Base-by-base conservation (phyloP, 768 basidiomycete species). In the Pholiota molesta region DNA sequence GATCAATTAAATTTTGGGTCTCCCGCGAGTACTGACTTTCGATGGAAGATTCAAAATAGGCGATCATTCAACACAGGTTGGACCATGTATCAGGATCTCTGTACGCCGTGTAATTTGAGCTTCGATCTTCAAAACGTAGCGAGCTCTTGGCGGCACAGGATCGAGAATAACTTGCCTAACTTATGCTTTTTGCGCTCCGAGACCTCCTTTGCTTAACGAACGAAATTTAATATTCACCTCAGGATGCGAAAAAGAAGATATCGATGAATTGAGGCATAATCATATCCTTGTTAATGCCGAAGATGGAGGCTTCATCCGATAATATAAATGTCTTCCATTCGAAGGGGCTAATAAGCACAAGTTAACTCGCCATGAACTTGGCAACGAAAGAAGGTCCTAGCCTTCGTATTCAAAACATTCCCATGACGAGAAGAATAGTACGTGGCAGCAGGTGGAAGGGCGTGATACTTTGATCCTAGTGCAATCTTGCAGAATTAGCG, bases 241-340 rank as follows among this genome's bases (percentile, higher is more conserved):
- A 21, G 40, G 17, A 39, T 28, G 37, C 29, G 33, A 26, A 54
- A 23, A 54, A 54, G 33, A 37, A 37, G 19, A 35, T 17, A 19
- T 52, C 29, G 52, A 52, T 52, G 29, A 31, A n/a, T 52, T 31
- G 51, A 13, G 14, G 51, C 17, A 53, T 56, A 56, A 28, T 17
- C 37, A 40, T 19, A 33, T 5, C 26, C 53, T 23, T 14, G 5
- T 55, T 44, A 55, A 40, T 6, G n/a, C 55, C 39, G 40, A 42
- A 28, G 14, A 2, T 6, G 23, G 47, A 49, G 47, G 55, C 40
- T 37, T 56, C 37, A 44, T 56, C 39, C 11, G 55, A 42, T 42
- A 56, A 56, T 56, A 56, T 23, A 44, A 56, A 28, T 29, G 13
- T n/a, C 55, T 56, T 54, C 33, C 33, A 56, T 56, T 56, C 39